Evolutionary conservation across 83 land plant genomes (phyloP).

Genomic region (Isoetes engelmannii): DNA sequence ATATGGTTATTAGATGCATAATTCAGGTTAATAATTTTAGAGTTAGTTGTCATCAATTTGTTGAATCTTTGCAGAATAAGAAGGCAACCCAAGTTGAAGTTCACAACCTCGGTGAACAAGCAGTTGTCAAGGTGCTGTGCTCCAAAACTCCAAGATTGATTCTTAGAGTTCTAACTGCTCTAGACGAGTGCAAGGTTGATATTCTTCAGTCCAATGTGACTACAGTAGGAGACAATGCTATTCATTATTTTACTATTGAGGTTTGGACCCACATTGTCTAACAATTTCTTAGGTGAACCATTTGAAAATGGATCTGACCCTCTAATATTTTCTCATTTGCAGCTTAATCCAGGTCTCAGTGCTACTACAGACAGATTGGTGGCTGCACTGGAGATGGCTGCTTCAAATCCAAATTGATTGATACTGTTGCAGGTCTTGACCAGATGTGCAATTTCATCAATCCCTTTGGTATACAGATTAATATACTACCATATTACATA

Average conservation of each 20-base stretch:
- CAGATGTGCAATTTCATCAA: no score
- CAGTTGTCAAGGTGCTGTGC: conserved; percentile 38
- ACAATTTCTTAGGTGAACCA: neutral
- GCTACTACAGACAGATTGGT: conserved; percentile 17
- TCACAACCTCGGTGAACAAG: conserved; percentile 34
- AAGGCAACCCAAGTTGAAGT: conserved; percentile 30
- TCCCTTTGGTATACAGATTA: no score
- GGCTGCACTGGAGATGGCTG: conserved; percentile 24
- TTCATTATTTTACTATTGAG: conserved; percentile 40
- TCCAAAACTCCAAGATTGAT: conserved; percentile 23
- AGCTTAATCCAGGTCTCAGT: conserved; percentile 18
- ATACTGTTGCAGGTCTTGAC: no score
- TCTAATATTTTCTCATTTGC: neutral
- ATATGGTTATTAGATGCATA: neutral
- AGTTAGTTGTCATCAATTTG: neutral
- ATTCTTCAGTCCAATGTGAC: conserved; percentile 46
- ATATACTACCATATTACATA: no score
- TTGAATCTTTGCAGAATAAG: neutral
- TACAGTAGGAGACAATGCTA: conserved; percentile 29
- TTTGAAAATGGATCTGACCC: neutral
- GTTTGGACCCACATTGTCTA: conserved; percentile 9
- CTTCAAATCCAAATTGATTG: neutral
- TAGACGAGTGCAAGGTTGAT: conserved; percentile 44
- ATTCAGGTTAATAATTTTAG: neutral
- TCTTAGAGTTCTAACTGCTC: conserved; percentile 30